These are phyloP conservation scores for Uronychia binucleata DNA, from an alignment of 73 alveolate genomes.

Conservation along the genomic window DNA sequence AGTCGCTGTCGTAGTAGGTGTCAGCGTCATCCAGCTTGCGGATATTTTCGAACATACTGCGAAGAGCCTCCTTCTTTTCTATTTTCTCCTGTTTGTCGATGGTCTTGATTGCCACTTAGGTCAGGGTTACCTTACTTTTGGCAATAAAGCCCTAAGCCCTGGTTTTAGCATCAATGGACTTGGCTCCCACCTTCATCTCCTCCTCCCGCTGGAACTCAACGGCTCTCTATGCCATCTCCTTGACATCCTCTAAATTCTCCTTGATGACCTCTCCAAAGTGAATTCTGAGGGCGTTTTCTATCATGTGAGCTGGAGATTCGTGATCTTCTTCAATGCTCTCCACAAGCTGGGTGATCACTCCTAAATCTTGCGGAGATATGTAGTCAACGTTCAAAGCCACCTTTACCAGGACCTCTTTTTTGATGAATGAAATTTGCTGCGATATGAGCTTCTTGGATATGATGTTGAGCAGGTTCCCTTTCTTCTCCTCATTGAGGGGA, in stretches of 20 bases:
- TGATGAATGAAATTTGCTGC: not conserved
- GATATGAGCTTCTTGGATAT: not conserved
- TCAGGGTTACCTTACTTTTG: not conserved
- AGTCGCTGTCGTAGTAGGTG: not conserved
- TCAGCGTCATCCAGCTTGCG: not conserved
- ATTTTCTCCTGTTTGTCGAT: not conserved
- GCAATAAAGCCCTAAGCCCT: not conserved
- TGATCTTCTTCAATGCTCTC: not conserved
- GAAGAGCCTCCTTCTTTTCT: not conserved
- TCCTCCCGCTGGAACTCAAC: not conserved
- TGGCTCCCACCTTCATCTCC: not conserved
- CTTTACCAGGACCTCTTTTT: not conserved
- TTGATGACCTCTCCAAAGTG: not conserved
- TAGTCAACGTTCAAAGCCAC: not conserved
- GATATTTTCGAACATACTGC: not conserved
- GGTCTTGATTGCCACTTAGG: not conserved
- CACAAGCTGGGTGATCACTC: not conserved
- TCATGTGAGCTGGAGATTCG: not conserved
- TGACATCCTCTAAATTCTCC: not conserved
- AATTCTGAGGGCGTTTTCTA: not conserved
- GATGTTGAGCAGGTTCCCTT: not conserved
- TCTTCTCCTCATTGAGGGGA: not conserved
- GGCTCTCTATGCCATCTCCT: not conserved
- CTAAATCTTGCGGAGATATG: not conserved
- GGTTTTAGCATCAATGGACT: not conserved